Evolutionary conservation across 176 grass and related monocot species (phyloP), one percentile per base, ranked within the genome.

Genomic region (Triticum monococcum): DNA sequence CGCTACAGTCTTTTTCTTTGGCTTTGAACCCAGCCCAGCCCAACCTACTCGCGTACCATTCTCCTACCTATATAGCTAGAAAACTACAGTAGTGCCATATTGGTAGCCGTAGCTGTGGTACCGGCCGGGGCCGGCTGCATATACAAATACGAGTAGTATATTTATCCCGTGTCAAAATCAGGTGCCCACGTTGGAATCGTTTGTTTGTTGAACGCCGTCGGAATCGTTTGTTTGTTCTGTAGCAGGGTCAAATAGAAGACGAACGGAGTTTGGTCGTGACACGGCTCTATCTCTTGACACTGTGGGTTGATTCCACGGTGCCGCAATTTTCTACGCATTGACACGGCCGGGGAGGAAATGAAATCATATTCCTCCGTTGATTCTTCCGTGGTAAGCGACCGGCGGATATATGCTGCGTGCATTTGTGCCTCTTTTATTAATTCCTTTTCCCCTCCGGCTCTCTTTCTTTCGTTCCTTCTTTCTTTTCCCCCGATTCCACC

Each of bases 311-410:
- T 18, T 28, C 41, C 5, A 68, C 33, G 16, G 12, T n/a, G 54
- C 75, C 67, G 8, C 77, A 35, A 32, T 77, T 86, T 50, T 81
- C 40, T 68, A 64, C 79, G 50, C 84, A 79, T 63, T 68, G 78
- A 56, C 48, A 80, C 23, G 23, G 62, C 6, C 18, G 54, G 14
- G 18, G 11, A 30, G 40, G 41, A 57, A 50, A 76, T 6, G 73
- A 75, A 72, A 87, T 72, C 65, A 1, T 38, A 87, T 87, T 86
- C 83, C 26, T 60, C 0, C 31, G 37, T 11, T 1, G 3, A 4
- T 38, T 66, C 1, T 12, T 33, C 59, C 13, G 23, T 9, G 57
- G 24, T 11, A 7, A 84, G 37, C 36, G 70, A 43, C 7, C 4
- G 38, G 12, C 2, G 79, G 32, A 37, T 9, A 18, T 30, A 14